A percentile compares a stretch with the other conserved stretches of the same genome.
Evolutionary conservation across 305 asterid species (phyloP).

Genomic region (Solanum hybrid): DNA sequence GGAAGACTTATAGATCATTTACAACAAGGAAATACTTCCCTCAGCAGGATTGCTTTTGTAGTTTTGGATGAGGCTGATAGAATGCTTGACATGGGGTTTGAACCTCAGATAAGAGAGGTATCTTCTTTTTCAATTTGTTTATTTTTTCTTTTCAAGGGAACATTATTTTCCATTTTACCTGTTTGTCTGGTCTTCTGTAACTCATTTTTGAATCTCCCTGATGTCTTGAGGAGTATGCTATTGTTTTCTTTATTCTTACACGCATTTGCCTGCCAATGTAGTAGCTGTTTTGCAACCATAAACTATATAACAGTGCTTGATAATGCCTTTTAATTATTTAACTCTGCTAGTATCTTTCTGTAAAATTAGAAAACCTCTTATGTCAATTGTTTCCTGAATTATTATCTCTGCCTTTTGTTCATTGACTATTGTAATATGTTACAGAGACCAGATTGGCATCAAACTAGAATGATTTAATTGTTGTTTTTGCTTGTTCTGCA

Average conservation of each 20-base stretch:
- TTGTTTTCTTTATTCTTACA: not conserved
- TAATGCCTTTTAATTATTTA: not conserved
- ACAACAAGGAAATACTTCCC: slow-evolving; percentile 67
- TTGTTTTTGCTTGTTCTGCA: not conserved
- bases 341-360: not conserved
- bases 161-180: not conserved
- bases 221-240: not conserved
- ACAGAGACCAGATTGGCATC: not conserved
- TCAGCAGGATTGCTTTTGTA: slow-evolving; percentile 58
- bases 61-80: slow-evolving; percentile 87
- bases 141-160: not conserved
- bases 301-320: not conserved
- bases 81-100: slow-evolving; percentile 94
- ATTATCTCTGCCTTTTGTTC: not conserved
- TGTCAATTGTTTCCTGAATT: not conserved
- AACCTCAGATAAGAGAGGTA: slow-evolving; percentile 91
- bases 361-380: not conserved
- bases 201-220: not conserved
- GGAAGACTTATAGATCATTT: slow-evolving; percentile 83
- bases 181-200: not conserved
- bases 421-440: not conserved
- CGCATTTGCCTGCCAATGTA: not conserved
- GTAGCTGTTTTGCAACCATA: not conserved
- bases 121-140: slow-evolving; percentile 4
- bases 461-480: not conserved